Conservation (phyloP, 164 flowering plant genomes). For the Nymphaea thermarum region DNA sequence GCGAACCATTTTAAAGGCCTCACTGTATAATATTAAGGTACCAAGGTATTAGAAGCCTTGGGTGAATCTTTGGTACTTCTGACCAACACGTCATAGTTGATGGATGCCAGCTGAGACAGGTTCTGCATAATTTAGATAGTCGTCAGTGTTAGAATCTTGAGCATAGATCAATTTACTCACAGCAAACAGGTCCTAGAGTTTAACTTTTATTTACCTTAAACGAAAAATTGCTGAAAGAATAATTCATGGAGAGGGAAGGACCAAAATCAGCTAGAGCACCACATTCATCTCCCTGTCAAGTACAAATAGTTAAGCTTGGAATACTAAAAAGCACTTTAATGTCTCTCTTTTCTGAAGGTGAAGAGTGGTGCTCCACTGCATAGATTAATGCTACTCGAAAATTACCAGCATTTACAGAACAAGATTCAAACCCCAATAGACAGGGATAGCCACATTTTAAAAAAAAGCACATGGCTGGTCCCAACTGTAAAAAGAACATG, state of each 20-base stretch:
- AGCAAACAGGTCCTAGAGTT: not conserved
- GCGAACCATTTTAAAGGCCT: too few relatives aligned
- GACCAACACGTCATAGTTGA: conserved; percentile 70
- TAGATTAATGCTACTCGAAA: too few relatives aligned
- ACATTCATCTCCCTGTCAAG: conserved; percentile 79
- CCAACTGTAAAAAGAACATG: too few relatives aligned
- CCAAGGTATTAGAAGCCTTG: conserved; percentile 28
- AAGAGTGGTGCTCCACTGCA: too few relatives aligned
- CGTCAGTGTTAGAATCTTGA: conserved; percentile 1
- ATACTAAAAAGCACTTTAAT: not conserved
- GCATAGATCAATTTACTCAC: not conserved
- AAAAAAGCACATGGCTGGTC: not conserved
- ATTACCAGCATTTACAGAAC: too few relatives aligned
- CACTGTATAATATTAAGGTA: conserved; percentile 6
- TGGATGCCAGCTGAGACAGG: conserved; percentile 93
- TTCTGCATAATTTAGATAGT: conserved; percentile 39
- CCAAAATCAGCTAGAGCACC: conserved; percentile 69
- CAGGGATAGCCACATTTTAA: not conserved
- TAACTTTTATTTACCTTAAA: conserved; percentile 57
- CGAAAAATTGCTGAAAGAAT: conserved; percentile 95
- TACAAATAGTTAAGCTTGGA: not conserved
- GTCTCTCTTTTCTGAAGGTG: not conserved
- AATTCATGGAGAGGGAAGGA: conserved; percentile 47
- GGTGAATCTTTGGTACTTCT: conserved; percentile 45
- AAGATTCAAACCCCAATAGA: not conserved